Conservation (phyloP, 2,329 filamentous ascomycete species). For the Eurotiales sp. region DNA sequence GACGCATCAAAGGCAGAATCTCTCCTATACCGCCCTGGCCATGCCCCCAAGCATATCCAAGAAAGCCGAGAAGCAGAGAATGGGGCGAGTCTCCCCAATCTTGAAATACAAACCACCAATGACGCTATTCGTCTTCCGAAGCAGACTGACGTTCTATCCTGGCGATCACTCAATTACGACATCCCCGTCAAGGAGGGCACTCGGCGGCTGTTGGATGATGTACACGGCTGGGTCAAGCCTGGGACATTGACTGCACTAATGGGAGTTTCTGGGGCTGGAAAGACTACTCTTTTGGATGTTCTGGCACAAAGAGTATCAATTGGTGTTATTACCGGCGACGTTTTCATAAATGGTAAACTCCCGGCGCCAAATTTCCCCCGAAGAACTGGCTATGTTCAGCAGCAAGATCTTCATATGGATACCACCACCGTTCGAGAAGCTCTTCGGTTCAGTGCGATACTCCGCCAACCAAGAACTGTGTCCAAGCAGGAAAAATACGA, state of each 20-base stretch:
- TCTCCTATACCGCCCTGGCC: constrained; percentile 61
- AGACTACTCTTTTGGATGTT: constrained; percentile 58
- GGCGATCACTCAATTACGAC: constrained; percentile 55
- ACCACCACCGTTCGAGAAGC: constrained; percentile 86
- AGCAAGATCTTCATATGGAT: constrained; percentile 72
- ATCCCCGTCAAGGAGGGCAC: constrained; percentile 50
- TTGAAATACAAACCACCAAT: constrained; percentile 5
- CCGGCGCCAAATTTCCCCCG: constrained; percentile 59
- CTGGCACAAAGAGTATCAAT: constrained; percentile 57
- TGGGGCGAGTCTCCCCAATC: constrained; percentile 1
- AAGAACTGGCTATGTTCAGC: constrained; percentile 65
- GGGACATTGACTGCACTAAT: constrained; percentile 55
- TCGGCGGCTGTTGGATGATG: constrained; percentile 52
- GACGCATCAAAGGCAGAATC: constrained; percentile 63
- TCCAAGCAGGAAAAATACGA: constrained; percentile 70
- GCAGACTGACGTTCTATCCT: constrained; percentile 44
- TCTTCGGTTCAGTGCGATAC: constrained; percentile 74
- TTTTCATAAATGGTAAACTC: constrained; percentile 60
- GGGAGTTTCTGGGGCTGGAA: constrained; percentile 62
- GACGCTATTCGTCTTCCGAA: constrained; percentile 25
- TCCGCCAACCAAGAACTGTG: constrained; percentile 73
- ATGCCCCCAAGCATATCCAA: constrained; percentile 41
- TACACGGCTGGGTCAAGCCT: constrained; percentile 54
- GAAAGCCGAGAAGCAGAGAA: constrained; percentile 21
- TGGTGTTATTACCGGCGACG: constrained; percentile 63